A percentile compares a stretch with the other conserved stretches of the same genome.
These are phyloP conservation scores for Boletus rubropictus DNA, from an alignment of 768 basidiomycete species.

Conservation along the genomic window DNA sequence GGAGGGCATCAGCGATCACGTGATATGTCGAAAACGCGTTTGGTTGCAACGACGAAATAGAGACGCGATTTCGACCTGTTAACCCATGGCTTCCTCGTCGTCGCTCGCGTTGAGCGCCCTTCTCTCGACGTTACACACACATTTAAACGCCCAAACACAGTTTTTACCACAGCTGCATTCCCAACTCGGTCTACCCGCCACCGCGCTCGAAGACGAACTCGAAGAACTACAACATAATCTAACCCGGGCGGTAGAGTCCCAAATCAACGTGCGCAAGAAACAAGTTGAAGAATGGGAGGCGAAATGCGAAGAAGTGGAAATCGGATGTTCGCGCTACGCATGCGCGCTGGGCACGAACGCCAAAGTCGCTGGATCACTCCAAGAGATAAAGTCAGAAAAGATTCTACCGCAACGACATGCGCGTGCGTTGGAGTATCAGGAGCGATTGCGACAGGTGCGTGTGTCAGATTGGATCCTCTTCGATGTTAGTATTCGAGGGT, in stretches of 20 bases:
- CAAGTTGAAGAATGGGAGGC: conserved; percentile 74
- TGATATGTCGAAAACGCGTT: conserved; percentile 20
- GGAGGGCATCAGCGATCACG: conserved; percentile 27
- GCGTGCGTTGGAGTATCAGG: conserved; percentile 62
- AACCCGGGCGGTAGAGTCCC: conserved; percentile 66
- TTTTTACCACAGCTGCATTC: conserved; percentile 76
- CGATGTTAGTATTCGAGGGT: not conserved
- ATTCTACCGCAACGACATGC: conserved; percentile 70
- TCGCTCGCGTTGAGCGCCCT: conserved; percentile 52
- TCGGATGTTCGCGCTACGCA: conserved; percentile 59
- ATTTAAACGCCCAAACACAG: conserved; percentile 76
- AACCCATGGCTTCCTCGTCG: conserved; percentile 28
- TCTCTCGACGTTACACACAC: conserved; percentile 70
- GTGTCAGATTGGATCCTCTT: conserved; percentile 1
- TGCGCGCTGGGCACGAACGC: conserved; percentile 67
- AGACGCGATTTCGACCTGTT: conserved; percentile 7
- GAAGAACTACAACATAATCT: conserved; percentile 67
- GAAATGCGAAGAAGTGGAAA: conserved; percentile 57
- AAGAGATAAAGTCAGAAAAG: conserved; percentile 66
- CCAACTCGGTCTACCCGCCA: conserved; percentile 76
- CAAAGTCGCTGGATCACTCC: conserved; percentile 58
- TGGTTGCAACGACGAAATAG: conserved; percentile 17
- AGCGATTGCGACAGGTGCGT: conserved; percentile 72
- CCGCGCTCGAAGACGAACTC: conserved; percentile 78
- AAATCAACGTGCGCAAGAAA: conserved; percentile 61